Base-by-base conservation (phyloP, 108 stramenopile genomes). In the Cyclostephanos invisitatus region DNA sequence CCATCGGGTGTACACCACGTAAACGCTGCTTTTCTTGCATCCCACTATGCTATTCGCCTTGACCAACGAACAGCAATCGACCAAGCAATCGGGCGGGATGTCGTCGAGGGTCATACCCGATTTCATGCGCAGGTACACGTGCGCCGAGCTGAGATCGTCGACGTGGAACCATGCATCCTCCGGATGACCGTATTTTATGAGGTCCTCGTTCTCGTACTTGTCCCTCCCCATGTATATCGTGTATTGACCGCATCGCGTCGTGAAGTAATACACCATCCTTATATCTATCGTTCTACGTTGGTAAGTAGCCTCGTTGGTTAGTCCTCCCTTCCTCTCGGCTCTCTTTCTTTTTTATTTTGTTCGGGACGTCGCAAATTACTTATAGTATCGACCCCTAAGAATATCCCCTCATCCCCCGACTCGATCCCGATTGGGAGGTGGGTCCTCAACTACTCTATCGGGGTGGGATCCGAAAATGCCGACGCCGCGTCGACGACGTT, bases 191-290 rank as follows among this genome's bases (percentile, higher is more conserved):
- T 98, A 97, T 62, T 97, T 95, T 81, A 99, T 99, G 55, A 99
- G 84, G 54, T 95, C 91, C 84, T 99, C 99, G 74, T 99, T 99
- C 84, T 99, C 99, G 68, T 85, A 94, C 72, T 95, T 87, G 84
- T 95, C 91, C 62, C 83, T 91, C 12, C 94, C 94, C 90, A 95
- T 91, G 84, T 95, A 95, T 57, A 90, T 83, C 7, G 83, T 86
- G 64, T 80, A 91, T 44, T 91, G 63, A 6, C 89, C 92, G 60
- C 89, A 90, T 7, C 81, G 82, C 11, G 86, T 85, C 38, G 74
- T 80, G 73, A 90, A 93, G 61, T 87, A 93, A 67, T 70, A 89
- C 7, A 93, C 92, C 92, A 93, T 93, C 51, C 5, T 86, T 47
- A n/a, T n/a, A n/a, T 32, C 32, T 32, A 32, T 32, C n/a, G n/a